Percentiles rank a stretch among this genome's conserved stretches.
Evolutionary conservation across 495 filamentous ascomycete species (phyloP).

Genomic region (Trichocladium antarcticum): DNA sequence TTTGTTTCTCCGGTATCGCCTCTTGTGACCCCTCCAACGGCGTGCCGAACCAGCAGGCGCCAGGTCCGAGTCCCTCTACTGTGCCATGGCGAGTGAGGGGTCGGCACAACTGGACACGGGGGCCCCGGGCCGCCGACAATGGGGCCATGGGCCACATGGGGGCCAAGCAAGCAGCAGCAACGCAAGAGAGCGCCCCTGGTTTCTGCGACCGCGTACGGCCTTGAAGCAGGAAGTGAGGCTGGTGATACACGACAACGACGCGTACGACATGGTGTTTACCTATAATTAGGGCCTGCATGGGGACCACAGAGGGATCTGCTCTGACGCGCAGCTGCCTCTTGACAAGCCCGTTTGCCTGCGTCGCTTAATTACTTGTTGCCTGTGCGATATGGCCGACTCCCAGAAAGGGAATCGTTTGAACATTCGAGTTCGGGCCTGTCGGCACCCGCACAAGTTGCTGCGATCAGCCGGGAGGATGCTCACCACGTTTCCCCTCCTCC

Average conservation of each 20-base stretch:
- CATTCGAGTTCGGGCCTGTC: constrained; percentile 9
- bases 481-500: not conserved
- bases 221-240: constrained; percentile 14
- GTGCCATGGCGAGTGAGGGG: no score
- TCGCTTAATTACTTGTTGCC: constrained; percentile 3
- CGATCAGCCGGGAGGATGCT: constrained; percentile 3
- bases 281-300: constrained; percentile 15
- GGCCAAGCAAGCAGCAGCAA: no score
- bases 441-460: constrained; percentile 10
- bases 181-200: not conserved
- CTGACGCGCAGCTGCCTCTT: not conserved
- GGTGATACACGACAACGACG: constrained; percentile 6
- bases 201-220: not conserved
- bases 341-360: not conserved
- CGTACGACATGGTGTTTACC: constrained; percentile 13
- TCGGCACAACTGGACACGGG: no score
- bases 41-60: constrained; percentile 2
- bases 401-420: not conserved
- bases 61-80: no score
- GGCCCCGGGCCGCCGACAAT: no score
- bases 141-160: constrained; percentile 1
- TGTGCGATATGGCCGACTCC: no score
- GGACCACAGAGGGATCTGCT: constrained; percentile 7
- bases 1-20: no score
- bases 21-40: no score